Evolutionary conservation across 331 rosid genomes (phyloP), one percentile per base, ranked within the genome.

Genomic region (Malus hybrid): DNA sequence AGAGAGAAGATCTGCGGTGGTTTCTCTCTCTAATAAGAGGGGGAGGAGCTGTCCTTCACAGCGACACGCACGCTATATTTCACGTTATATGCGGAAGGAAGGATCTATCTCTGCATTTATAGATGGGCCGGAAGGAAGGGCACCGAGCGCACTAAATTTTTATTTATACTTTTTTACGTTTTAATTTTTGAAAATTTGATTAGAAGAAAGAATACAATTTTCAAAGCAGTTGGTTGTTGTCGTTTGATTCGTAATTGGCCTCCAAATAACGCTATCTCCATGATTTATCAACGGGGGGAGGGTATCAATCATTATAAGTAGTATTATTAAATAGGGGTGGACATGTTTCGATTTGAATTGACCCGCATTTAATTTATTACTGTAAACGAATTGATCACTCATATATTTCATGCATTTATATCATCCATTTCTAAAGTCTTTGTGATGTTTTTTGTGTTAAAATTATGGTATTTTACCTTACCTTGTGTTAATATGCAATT

Each of bases 11-110:
- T 75, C 76, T 74, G 28, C 14, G 71, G n/a, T 46, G 69, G 36
- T 24, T 31, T 62, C 59, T 55, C 55, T 56, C 24, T 57, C 73
- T 69, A 50, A 18, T 46, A 48, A 29, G 39, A 69, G 4, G 54
- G 19, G 27, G 78, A 52, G 56, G 77, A 55, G 82, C 62, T 39
- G 62, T 72, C 54, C 68, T 71, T 65, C 55, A 28, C 63, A 22
- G 14, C 74, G 69, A 56, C 44, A 20, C 36, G 73, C 28, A 15
- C 69, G 39, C 67, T 62, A 28, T 27, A 14, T 4, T 59, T 62
- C 66, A 62, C 66, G 10, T 15, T 18, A 1, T 62, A 18, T 11
- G 66, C 1, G 81, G n/a, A 57, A 57, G 5, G 64, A 57, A 57
- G 14, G 29, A 57, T 57, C 64, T 57, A 10, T 20, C 44, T 64